These are phyloP conservation scores for Neopestalotiopsis sp. DNA, from an alignment of 2,329 filamentous ascomycete species.

Conservation along the genomic window DNA sequence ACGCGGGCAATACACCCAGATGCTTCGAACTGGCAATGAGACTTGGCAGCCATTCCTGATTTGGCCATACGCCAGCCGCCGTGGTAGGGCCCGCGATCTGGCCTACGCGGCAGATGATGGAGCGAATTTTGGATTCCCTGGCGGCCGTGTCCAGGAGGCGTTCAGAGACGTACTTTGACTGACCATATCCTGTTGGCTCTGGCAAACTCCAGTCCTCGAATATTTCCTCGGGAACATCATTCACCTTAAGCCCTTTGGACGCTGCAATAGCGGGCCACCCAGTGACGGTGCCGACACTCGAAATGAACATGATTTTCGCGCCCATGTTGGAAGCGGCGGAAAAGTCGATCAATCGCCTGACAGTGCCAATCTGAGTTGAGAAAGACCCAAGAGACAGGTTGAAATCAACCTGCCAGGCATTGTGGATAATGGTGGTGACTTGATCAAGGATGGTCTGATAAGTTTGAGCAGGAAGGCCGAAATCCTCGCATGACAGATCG, in stretches of 20 bases:
- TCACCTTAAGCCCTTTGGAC: background rate
- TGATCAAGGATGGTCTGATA: background rate
- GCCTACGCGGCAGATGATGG: constrained; percentile 32
- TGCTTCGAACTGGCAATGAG: constrained; percentile 45
- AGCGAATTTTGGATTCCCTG: constrained; percentile 20
- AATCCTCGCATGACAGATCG: background rate
- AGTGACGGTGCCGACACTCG: constrained; percentile 26
- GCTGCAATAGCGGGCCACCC: background rate
- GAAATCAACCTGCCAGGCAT: constrained; percentile 34
- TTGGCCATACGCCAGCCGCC: constrained; percentile 42
- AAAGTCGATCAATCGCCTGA: constrained; percentile 29
- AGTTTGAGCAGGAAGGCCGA: background rate
- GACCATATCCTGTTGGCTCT: constrained; percentile 29
- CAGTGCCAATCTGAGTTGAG: constrained; percentile 27
- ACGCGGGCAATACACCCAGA: constrained; percentile 42
- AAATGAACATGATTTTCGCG: constrained; percentile 29
- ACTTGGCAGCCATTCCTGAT: constrained; percentile 47
- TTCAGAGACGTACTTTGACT: constrained; percentile 36
- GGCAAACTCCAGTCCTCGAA: background rate
- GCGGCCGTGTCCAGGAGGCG: constrained; percentile 30
- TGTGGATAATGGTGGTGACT: constrained; percentile 27
- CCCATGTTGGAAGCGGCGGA: constrained; percentile 10
- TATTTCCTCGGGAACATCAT: background rate
- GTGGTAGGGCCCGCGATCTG: constrained; percentile 34
- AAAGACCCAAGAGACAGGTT: constrained; percentile 28